phyloP scores from a whole-genome alignment of 768 basidiomycete genomes.

The Trametopsis cervina region DNA sequence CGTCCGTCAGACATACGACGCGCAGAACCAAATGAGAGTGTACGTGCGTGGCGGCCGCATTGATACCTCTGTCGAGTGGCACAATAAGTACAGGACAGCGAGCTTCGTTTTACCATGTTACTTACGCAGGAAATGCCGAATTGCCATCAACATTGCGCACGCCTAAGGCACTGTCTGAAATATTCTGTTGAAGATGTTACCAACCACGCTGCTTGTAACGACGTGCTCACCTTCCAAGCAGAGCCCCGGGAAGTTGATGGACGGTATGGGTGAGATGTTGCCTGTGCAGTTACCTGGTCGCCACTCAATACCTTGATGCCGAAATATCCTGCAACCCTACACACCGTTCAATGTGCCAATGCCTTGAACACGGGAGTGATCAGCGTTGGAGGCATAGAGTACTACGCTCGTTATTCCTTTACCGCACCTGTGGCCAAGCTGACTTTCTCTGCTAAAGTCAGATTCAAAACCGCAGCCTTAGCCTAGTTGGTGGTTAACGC shows the following conservation, averaged over 20 bases:
- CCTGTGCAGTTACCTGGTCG: conserved; percentile 13
- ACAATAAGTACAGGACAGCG: conserved; percentile 17
- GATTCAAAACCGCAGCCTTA: conserved; percentile 38
- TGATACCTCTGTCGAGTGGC: conserved; percentile 15
- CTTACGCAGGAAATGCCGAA: conserved; percentile 41
- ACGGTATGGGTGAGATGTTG: conserved; percentile 14
- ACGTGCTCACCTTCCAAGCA: conserved; percentile 20
- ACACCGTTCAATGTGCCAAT: not conserved
- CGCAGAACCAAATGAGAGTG: not conserved
- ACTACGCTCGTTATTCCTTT: too few species aligned
- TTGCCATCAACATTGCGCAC: conserved; percentile 34
- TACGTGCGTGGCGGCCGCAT: conserved; percentile 33
- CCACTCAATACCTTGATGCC: conserved; percentile 3
- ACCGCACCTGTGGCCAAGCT: conserved; percentile 28
- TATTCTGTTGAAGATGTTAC: too few species aligned
- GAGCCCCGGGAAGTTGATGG: conserved; percentile 17
- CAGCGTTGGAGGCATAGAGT: not conserved
- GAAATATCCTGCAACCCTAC: not conserved
- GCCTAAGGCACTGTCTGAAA: conserved; percentile 24
- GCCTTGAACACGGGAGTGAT: not conserved
- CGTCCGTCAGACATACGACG: not conserved
- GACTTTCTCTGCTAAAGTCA: conserved; percentile 25
- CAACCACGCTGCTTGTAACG: too few species aligned
- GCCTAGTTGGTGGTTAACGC: conserved; percentile 30
- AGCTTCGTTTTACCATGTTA: conserved; percentile 23